phyloP scores from a whole-genome alignment of 768 basidiomycete species.

The Suillus paluster region DNA sequence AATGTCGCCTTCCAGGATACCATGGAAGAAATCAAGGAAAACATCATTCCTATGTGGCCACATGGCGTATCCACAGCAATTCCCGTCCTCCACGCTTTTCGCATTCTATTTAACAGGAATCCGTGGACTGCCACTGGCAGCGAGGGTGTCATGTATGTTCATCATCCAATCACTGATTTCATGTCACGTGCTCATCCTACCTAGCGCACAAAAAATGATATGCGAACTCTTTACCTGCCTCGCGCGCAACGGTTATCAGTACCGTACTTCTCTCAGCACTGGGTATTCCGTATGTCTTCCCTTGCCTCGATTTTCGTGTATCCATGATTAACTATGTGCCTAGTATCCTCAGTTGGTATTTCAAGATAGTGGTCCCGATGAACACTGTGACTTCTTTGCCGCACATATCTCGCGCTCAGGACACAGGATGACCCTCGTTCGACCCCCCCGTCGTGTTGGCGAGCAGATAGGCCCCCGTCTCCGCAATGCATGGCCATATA shows the following conservation, averaged over 20 bases:
- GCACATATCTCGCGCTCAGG: slow-evolving; percentile 67
- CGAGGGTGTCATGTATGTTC: slow-evolving; percentile 55
- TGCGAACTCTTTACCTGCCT: slow-evolving; percentile 63
- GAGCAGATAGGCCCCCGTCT: slow-evolving; percentile 44
- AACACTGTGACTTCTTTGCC: slow-evolving; percentile 61
- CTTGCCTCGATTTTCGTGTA: slow-evolving; percentile 17
- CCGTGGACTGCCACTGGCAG: slow-evolving; percentile 69
- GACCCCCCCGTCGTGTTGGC: slow-evolving; percentile 43
- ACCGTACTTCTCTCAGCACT: slow-evolving; percentile 63
- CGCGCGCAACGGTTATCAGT: slow-evolving; percentile 67
- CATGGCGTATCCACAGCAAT: slow-evolving; percentile 54
- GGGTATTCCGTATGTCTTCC: slow-evolving; percentile 49
- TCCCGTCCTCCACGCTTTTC: slow-evolving; percentile 44
- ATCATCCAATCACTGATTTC: background rate
- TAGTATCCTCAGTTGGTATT: slow-evolving; percentile 74
- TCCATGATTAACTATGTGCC: slow-evolving; percentile 17
- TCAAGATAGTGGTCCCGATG: slow-evolving; percentile 53
- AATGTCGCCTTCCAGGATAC: slow-evolving; percentile 55
- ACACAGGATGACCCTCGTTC: slow-evolving; percentile 51
- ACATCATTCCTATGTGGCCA: slow-evolving; percentile 67
- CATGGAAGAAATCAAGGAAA: slow-evolving; percentile 59
- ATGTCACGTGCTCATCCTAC: background rate
- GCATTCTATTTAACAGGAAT: slow-evolving; percentile 63
- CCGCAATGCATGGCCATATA: slow-evolving; percentile 46
- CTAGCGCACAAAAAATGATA: slow-evolving; percentile 65